Evolutionary conservation across 2,329 filamentous ascomycete species (phyloP).

Genomic region (Hypoxylon sp.): DNA sequence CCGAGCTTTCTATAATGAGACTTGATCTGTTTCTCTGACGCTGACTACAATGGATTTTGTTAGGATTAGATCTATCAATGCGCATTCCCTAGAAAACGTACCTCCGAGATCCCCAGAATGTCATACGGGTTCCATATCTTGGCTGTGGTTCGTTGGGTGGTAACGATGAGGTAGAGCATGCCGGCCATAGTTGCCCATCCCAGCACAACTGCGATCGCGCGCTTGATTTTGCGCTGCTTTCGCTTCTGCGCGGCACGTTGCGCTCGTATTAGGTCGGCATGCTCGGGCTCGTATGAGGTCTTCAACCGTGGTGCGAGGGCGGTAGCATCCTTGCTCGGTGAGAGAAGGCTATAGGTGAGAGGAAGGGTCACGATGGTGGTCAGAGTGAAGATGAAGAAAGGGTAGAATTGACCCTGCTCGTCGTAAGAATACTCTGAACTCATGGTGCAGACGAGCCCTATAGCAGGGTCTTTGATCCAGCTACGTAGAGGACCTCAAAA

Average conservation of each 20-base stretch:
- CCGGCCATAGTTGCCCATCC: conserved; percentile 89
- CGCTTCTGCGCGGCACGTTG: conserved; percentile 90
- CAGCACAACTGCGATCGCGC: conserved; percentile 79
- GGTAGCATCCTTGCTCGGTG: conserved; percentile 81
- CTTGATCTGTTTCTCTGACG: conserved; percentile 92
- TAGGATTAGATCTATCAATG: conserved; percentile 17
- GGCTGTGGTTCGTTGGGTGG: conserved; percentile 77
- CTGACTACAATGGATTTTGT: conserved; percentile 63
- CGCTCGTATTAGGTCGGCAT: conserved; percentile 85
- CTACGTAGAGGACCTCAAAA: conserved; percentile 16
- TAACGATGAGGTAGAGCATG: conserved; percentile 92
- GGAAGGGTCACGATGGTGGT: conserved; percentile 89
- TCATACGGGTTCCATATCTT: conserved; percentile 98
- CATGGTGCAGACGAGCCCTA: conserved; percentile 69
- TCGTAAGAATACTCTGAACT: conserved; percentile 98
- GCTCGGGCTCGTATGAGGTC: conserved; percentile 82
- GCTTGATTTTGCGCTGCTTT: conserved; percentile 89
- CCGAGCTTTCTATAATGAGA: conserved; percentile 90
- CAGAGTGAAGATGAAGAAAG: conserved; percentile 96
- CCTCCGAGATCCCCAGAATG: conserved; percentile 85
- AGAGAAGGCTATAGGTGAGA: conserved; percentile 89
- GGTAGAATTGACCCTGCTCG: conserved; percentile 98
- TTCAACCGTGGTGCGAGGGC: conserved; percentile 86
- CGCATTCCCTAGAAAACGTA: conserved; percentile 62
- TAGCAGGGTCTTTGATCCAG: conserved; percentile 49